These are phyloP conservation scores for Thermothielavioides terrestris DNA, from an alignment of 495 filamentous ascomycete genomes.

Conservation along the genomic window DNA sequence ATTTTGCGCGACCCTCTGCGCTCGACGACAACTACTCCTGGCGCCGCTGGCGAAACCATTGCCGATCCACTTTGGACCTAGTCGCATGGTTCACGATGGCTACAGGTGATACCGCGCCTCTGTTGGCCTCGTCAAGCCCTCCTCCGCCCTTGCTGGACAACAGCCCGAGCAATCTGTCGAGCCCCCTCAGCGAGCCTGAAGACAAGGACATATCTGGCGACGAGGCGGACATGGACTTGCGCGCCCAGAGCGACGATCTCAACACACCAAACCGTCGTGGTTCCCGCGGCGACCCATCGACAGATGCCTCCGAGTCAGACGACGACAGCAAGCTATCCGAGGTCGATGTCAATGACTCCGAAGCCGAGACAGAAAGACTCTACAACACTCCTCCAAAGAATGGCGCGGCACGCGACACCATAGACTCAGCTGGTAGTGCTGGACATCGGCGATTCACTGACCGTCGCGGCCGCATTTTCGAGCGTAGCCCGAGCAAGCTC, in stretches of 20 bases:
- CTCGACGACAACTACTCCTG: constrained; percentile 9
- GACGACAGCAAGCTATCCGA: constrained; percentile 39
- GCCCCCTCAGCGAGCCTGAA: constrained; percentile 87
- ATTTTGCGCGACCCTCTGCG: constrained; percentile 22
- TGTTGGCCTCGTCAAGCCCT: constrained; percentile 38
- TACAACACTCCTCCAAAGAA: constrained; percentile 81
- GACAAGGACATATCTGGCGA: constrained; percentile 51
- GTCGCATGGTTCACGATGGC: constrained; percentile 33
- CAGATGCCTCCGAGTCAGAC: constrained; percentile 23
- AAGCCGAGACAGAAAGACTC: constrained; percentile 93
- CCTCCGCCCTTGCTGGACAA: constrained; percentile 32
- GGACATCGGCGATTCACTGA: constrained; percentile 28
- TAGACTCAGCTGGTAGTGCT: constrained; percentile 37
- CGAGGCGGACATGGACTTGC: constrained; percentile 37
- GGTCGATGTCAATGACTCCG: constrained; percentile 76
- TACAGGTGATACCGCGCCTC: constrained; percentile 36
- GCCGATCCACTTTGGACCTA: not conserved
- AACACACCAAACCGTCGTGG: constrained; percentile 49
- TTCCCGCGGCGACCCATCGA: constrained; percentile 33
- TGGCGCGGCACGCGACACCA: constrained; percentile 53
- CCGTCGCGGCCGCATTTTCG: constrained; percentile 33
- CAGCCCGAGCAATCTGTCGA: constrained; percentile 38
- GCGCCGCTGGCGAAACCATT: constrained; percentile 11
- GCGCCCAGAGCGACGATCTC: constrained; percentile 5
- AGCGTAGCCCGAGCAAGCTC: constrained; percentile 62